Conservation (phyloP, 768 basidiomycete genomes). For the Rhizopogon rudus region DNA sequence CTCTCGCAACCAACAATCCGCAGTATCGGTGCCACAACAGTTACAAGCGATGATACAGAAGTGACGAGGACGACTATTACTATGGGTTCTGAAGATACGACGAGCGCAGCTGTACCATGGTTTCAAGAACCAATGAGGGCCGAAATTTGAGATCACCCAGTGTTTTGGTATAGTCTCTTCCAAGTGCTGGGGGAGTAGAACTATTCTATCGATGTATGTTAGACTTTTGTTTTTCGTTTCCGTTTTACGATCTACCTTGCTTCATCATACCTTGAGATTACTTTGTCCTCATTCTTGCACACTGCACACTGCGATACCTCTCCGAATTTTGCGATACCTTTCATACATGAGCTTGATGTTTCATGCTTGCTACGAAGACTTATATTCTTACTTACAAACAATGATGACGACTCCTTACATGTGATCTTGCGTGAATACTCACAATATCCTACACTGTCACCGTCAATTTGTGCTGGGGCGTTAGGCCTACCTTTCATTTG, state of each 20-base stretch:
- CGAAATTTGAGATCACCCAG: background rate
- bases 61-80: slow-evolving; percentile 19
- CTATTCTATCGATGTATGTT: background rate
- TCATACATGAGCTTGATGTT: background rate
- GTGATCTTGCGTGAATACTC: background rate
- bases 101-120: background rate
- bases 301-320: background rate
- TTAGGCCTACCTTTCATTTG: no score
- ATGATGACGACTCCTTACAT: background rate
- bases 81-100: background rate
- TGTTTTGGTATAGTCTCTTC: background rate
- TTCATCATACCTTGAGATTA: background rate
- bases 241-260: background rate
- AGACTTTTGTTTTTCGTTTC: background rate
- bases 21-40: slow-evolving; percentile 25
- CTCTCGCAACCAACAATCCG: slow-evolving; percentile 24
- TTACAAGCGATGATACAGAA: slow-evolving; percentile 25
- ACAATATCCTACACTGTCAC: no score
- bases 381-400: background rate
- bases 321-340: slow-evolving; percentile 6
- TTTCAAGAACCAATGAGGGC: background rate
- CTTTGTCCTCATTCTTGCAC: no score
- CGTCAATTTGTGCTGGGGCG: no score
- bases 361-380: background rate
- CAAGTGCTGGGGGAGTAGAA: background rate